Conservation (phyloP, 306 rosid species). For the Sophora flavescens region DNA sequence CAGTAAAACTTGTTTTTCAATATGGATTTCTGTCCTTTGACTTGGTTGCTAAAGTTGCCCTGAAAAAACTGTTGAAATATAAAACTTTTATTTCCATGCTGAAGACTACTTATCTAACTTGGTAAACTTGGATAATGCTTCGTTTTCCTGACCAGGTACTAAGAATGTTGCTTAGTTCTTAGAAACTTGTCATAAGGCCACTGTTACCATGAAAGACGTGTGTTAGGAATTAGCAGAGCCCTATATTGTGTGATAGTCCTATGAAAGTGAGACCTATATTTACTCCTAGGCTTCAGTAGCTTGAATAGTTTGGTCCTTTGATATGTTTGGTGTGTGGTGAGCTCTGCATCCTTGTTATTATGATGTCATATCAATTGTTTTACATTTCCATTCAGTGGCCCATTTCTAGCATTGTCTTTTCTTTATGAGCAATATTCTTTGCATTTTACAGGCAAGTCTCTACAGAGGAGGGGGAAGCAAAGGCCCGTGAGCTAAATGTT, state of each 20-base stretch:
- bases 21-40: conserved; percentile 23
- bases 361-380: not conserved
- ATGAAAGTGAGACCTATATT: conserved; percentile 35
- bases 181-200: not conserved
- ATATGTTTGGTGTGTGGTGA: conserved; percentile 17
- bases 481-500: conserved; percentile 77
- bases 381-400: conserved; percentile 16
- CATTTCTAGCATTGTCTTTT: conserved; percentile 31
- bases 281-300: conserved; percentile 26
- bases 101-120: conserved; percentile 3
- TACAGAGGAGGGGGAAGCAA: conserved; percentile 89
- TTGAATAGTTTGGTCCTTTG: conserved; percentile 25
- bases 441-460: conserved; percentile 78
- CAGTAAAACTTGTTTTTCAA: conserved; percentile 24
- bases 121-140: conserved; percentile 24
- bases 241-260: conserved; percentile 12
- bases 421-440: conserved; percentile 45
- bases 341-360: not conserved
- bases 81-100: not conserved
- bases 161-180: conserved; percentile 10
- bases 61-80: conserved; percentile 1
- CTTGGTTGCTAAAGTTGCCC: conserved; percentile 14
- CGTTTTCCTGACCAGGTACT: conserved; percentile 17
- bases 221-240: conserved; percentile 17
- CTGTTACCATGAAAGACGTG: not conserved